Base-by-base conservation (phyloP, 1,139 yeast genomes). In the Tardiomyces digboiensis region DNA sequence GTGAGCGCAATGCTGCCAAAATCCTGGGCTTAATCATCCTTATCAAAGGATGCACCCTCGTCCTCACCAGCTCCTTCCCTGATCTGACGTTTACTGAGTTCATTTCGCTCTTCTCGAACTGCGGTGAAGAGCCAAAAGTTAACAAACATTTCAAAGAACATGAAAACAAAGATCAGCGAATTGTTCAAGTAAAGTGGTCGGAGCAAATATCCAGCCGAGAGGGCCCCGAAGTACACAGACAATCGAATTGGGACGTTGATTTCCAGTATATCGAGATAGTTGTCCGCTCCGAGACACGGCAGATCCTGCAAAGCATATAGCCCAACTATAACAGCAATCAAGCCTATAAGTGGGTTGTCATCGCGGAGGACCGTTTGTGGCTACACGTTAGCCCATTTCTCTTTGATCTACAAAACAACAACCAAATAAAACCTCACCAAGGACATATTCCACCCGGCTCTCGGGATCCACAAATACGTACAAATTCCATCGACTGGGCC, bases 181-280 rank as follows among this genome's bases (percentile, higher is more conserved):
- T 74, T 76, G 52, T 78, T 68, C 36, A 76, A 49, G 29, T 65
- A 54, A 21, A 61, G 55, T 36, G 49, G 47, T 39, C 48, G 41
- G 3, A 44, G 44, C 37, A 70, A 48, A 59, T 72, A 74, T 36
- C 71, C 52, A 53, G 66, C 71, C 67, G 61, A 45, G 59, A 66
- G 39, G 68, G 78, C 39, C 61, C 58, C 58, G 56, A 88, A 85
- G 57, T 71, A 79, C 4, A 72, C 52, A 10, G 74, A 52, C 45
- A 87, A 65, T 56, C 97, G 74, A 10, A 76, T 54, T 7, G 95
- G 94, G 2, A 85, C 81, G 14, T 81, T 61, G 6, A 80, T 69
- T 55, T 82, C 85, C 56, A 86, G 82, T 60, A 75, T 80, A 14
- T 71, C 70, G 41, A 65, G 54, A 19, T 54, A 54, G 42, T 56